These are phyloP conservation scores for Debaryomyces psychrophilus DNA, from an alignment of 1,139 yeast genomes.

Conservation along the genomic window DNA sequence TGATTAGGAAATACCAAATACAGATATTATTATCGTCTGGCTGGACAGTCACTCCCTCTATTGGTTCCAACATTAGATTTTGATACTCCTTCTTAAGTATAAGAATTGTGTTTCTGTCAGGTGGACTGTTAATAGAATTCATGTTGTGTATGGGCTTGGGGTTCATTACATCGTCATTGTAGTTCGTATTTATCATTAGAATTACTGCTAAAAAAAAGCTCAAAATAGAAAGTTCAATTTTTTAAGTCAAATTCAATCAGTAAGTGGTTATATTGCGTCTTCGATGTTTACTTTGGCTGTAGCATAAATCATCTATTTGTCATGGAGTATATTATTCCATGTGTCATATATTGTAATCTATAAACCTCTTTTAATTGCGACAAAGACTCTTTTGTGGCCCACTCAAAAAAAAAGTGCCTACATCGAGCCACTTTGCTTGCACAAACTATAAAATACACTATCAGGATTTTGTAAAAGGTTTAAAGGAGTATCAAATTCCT, in stretches of 20 bases:
- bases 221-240: too few relatives aligned
- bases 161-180: background rate
- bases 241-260: too few relatives aligned
- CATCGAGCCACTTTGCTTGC: slow-evolving; percentile 22
- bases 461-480: slow-evolving; percentile 16
- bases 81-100: slow-evolving; percentile 17
- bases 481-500: slow-evolving; percentile 69
- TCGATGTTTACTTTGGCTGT: too few relatives aligned
- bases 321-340: background rate
- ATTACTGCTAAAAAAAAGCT: background rate
- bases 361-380: background rate
- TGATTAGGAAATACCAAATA: slow-evolving; percentile 21
- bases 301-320: too few relatives aligned
- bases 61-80: slow-evolving; percentile 13
- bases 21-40: slow-evolving; percentile 19
- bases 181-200: slow-evolving; percentile 3
- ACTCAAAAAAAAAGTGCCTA: slow-evolving; percentile 1
- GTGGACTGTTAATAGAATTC: background rate
- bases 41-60: slow-evolving; percentile 16
- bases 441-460: slow-evolving; percentile 21
- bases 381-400: background rate
- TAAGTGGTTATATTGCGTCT: too few relatives aligned
- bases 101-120: slow-evolving; percentile 13
- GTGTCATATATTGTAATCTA: background rate
- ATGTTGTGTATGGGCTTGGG: slow-evolving; percentile 9